Conservation (phyloP, 441 rosid genomes). For the Erysimum cheiri region DNA sequence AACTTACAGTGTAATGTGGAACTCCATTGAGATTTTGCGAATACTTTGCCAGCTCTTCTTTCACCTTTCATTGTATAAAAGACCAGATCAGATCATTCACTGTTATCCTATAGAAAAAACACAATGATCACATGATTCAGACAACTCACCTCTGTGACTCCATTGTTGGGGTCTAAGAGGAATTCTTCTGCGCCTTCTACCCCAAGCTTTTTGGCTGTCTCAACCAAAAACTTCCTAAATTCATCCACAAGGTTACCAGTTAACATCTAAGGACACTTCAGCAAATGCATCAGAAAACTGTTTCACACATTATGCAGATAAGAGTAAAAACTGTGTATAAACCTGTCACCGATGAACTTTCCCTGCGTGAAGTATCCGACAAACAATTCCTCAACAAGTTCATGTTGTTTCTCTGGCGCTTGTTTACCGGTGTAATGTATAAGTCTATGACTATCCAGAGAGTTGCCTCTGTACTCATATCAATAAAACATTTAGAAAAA, state of each 20-base stretch:
- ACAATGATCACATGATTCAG: neutral
- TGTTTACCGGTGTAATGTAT: conserved; percentile 69
- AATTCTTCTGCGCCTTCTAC: conserved; percentile 82
- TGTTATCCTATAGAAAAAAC: neutral
- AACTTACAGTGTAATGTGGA: conserved; percentile 75
- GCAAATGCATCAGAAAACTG: neutral
- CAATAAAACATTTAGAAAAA: conserved; percentile 25
- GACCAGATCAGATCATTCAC: neutral
- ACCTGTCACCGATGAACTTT: conserved; percentile 83
- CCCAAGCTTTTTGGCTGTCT: conserved; percentile 73
- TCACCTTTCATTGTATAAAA: conserved; percentile 53
- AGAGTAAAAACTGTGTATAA: neutral
- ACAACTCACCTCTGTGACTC: conserved; percentile 63
- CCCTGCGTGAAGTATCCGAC: conserved; percentile 89
- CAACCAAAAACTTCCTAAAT: conserved; percentile 81
- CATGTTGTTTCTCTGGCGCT: conserved; percentile 70
- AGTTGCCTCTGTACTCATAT: conserved; percentile 63
- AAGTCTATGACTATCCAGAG: conserved; percentile 90
- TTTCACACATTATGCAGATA: neutral
- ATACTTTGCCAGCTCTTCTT: conserved; percentile 69
- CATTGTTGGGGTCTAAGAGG: conserved; percentile 73
- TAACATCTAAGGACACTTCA: neutral
- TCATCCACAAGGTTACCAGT: conserved; percentile 3
- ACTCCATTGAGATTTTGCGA: conserved; percentile 68
- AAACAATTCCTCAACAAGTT: conserved; percentile 75